These are phyloP conservation scores for Agastache rugosa DNA, from an alignment of 257 asterid genomes.

Conservation along the genomic window DNA sequence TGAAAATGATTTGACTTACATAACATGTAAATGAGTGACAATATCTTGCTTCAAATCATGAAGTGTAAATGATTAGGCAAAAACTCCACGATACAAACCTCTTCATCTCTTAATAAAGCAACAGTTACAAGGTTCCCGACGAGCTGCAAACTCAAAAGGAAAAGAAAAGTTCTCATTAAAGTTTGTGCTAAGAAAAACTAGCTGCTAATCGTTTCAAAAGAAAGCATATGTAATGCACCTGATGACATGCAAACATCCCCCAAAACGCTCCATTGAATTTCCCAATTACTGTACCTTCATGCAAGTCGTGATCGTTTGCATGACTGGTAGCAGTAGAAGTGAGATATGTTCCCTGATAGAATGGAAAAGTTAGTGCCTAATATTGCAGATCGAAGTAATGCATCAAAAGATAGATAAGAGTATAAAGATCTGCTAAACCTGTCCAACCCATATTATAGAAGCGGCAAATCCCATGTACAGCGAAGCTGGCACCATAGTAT, in stretches of 20 bases:
- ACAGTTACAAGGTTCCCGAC: constrained; percentile 88
- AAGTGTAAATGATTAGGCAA: not conserved
- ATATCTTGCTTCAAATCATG: not conserved
- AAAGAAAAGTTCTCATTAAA: constrained; percentile 1
- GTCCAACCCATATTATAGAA: constrained; percentile 95
- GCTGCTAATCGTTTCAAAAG: constrained; percentile 21
- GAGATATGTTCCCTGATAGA: constrained; percentile 85
- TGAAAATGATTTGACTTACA: not conserved
- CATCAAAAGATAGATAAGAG: constrained; percentile 15
- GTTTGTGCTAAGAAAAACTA: constrained; percentile 1
- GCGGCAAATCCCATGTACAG: constrained; percentile 91
- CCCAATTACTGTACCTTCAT: constrained; percentile 81
- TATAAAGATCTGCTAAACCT: constrained; percentile 51
- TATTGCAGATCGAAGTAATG: not conserved
- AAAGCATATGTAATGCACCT: constrained; percentile 53
- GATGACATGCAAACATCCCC: constrained; percentile 90
- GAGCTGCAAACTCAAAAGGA: constrained; percentile 62
- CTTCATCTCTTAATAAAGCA: constrained; percentile 70
- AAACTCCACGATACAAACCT: constrained; percentile 52
- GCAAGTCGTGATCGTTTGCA: constrained; percentile 61
- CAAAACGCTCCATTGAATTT: constrained; percentile 86
- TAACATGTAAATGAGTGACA: constrained; percentile 7
- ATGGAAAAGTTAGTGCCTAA: constrained; percentile 25
- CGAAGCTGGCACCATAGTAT: constrained; percentile 93
- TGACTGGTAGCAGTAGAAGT: constrained; percentile 80